phyloP scores from a whole-genome alignment of 2,329 filamentous ascomycete genomes.

The Aspergillus awamori region DNA sequence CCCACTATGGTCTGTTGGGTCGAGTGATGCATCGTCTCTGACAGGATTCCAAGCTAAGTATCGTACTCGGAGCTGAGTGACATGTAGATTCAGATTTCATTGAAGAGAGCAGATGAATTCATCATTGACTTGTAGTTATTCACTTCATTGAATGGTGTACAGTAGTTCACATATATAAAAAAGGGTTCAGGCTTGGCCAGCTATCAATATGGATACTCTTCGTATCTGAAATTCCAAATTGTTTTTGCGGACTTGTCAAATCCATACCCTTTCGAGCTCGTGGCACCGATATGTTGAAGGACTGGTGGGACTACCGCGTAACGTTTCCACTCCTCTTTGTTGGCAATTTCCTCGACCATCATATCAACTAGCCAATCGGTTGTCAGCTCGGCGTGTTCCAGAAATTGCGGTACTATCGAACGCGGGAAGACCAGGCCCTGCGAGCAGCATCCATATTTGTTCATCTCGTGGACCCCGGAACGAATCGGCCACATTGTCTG shows the following conservation, averaged over 20 bases:
- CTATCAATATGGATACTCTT: constrained; percentile 8
- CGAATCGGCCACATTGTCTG: constrained; percentile 41
- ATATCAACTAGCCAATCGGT: constrained; percentile 22
- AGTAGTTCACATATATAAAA: no score
- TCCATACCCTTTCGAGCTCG: constrained; percentile 21
- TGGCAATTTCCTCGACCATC: constrained; percentile 21
- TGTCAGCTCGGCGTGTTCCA: constrained; percentile 14
- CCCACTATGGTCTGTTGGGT: no score
- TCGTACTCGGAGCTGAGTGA: no score
- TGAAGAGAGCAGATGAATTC: no score
- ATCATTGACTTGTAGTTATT: no score
- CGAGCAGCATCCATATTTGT: constrained; percentile 46
- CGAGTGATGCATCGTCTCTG: no score
- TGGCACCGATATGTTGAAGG: constrained; percentile 21
- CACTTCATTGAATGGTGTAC: no score
- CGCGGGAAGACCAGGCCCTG: constrained; percentile 48
- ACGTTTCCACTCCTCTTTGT: constrained; percentile 13
- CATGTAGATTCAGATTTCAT: no score
- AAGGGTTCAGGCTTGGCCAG: no score
- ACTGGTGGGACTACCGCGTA: constrained; percentile 18
- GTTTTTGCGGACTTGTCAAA: constrained; percentile 18
- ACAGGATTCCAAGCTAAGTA: no score
- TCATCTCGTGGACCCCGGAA: constrained; percentile 43
- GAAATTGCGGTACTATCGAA: constrained; percentile 19
- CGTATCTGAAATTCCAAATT: constrained; percentile 21